Evolutionary conservation across 1,139 yeast species (phyloP), one percentile per base, ranked within the genome.

Genomic region (Pichia sp.): DNA sequence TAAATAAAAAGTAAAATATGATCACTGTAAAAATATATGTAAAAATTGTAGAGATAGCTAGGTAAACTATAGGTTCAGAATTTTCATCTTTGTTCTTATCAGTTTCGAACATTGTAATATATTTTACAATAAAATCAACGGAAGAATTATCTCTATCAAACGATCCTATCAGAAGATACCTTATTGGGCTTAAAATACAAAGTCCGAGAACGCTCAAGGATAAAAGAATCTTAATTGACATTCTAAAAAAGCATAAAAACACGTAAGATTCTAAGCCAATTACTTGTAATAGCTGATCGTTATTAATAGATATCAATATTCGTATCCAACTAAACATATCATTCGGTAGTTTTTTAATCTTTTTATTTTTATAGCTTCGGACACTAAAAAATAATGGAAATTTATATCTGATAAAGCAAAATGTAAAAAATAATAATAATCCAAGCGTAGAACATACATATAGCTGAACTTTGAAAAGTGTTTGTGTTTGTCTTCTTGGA

Each of bases 11-110:
- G 58, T 76, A 77, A 50, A 83, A 74, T 3, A 91, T 83, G 44
- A 90, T 68, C 7, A 77, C 73, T 0, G 98, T 88, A 70, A 95
- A 93, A 16, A 85, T 70, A 66, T 91, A 91, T 0, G 97, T 90
- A 74, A 93, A 91, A 0, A 84, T 73, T 11, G 95, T 90, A 65
- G 91, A 91, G 61, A 87, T 80, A 87, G 95, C 84, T 38, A 80
- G 68, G 55, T 70, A 74, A 6, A 57, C 48, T 0, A 58, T 39
- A 13, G 67, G 65, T 34, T 63, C 68, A 5, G 62, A 49, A 42
- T 56, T 59, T 18, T 55, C 59, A 36, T 54, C 56, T 7, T 33
- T 41, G 13, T 30, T 43, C 6, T 25, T 45, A n/a, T 52, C 46
- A 10, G 25, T 34, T 5, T 28, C 43, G 11, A 31, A 46, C n/a